phyloP scores from a whole-genome alignment of 257 asterid species.

The Ilex asprella region DNA sequence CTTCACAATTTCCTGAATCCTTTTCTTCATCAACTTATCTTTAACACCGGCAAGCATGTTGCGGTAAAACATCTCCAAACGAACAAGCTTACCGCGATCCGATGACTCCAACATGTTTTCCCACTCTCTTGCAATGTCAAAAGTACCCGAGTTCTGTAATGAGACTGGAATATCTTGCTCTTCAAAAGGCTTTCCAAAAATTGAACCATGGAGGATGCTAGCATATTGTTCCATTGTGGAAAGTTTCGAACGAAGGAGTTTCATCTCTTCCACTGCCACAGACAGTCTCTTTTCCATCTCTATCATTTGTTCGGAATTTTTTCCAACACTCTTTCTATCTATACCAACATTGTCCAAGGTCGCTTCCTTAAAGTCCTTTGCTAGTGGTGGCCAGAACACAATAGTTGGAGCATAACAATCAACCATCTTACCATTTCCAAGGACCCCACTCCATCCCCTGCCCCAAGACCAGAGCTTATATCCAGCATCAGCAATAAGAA shows the following conservation, averaged over 20 bases:
- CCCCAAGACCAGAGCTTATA: slow-evolving; percentile 93
- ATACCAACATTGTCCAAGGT: slow-evolving; percentile 6
- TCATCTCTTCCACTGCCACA: slow-evolving; percentile 57
- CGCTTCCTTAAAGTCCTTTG: slow-evolving; percentile 31
- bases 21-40: slow-evolving; percentile 68
- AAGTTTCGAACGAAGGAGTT: slow-evolving; percentile 47
- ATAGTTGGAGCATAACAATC: slow-evolving; percentile 50
- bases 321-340: slow-evolving; percentile 19
- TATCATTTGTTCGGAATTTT: slow-evolving; percentile 24
- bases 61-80: slow-evolving; percentile 63
- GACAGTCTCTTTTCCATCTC: slow-evolving; percentile 48
- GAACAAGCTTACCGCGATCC: slow-evolving; percentile 51
- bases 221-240: slow-evolving; percentile 59
- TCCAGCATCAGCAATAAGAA: slow-evolving; percentile 63
- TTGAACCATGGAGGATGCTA: slow-evolving; percentile 68
- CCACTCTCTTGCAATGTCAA: slow-evolving; percentile 76
- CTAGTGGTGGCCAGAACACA: slow-evolving; percentile 60
- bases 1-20: slow-evolving; percentile 56
- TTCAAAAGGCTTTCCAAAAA: slow-evolving; percentile 67
- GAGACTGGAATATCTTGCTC: slow-evolving; percentile 59
- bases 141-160: slow-evolving; percentile 31
- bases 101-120: slow-evolving; percentile 73
- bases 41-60: slow-evolving; percentile 75
- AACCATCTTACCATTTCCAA: slow-evolving; percentile 52
- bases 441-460: slow-evolving; percentile 85